Evolutionary conservation across 345 rosid genomes (phyloP).

Genomic region (Corymbia maculata): DNA sequence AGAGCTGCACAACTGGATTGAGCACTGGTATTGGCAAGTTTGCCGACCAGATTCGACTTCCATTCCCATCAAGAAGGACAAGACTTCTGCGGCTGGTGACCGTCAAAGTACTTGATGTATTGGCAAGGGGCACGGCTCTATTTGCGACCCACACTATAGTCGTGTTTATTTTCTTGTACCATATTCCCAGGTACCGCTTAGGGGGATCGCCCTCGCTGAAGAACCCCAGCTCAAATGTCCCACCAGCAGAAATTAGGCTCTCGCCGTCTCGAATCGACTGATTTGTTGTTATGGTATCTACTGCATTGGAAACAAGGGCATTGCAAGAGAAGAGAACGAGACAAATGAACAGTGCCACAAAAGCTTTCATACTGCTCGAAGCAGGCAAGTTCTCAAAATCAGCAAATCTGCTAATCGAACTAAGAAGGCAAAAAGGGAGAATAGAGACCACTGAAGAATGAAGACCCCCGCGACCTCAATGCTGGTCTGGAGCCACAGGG

Average conservation of each 20-base stretch:
- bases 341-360: too few relatives aligned
- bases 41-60: neutral
- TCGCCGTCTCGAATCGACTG: constrained; percentile 6
- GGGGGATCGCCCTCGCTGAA: constrained; percentile 1
- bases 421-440: too few relatives aligned
- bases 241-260: constrained; percentile 3
- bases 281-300: neutral
- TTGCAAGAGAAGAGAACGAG: too few relatives aligned
- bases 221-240: constrained; percentile 19
- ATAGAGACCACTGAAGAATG: too few relatives aligned
- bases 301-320: neutral
- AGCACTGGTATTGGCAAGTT: neutral
- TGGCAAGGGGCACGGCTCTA: neutral
- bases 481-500: too few relatives aligned
- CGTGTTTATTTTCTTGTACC: constrained; percentile 11
- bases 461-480: too few relatives aligned
- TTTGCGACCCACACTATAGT: constrained; percentile 13
- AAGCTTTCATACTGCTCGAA: too few relatives aligned
- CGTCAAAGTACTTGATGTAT: neutral
- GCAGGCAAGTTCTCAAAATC: too few relatives aligned
- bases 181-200: constrained; percentile 15
- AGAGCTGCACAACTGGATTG: constrained; percentile 18
- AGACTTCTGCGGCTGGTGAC: neutral
- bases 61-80: neutral
- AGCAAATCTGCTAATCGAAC: too few relatives aligned